Conservation (phyloP, 805 yeast genomes). For the Saturnispora gosingensis region DNA sequence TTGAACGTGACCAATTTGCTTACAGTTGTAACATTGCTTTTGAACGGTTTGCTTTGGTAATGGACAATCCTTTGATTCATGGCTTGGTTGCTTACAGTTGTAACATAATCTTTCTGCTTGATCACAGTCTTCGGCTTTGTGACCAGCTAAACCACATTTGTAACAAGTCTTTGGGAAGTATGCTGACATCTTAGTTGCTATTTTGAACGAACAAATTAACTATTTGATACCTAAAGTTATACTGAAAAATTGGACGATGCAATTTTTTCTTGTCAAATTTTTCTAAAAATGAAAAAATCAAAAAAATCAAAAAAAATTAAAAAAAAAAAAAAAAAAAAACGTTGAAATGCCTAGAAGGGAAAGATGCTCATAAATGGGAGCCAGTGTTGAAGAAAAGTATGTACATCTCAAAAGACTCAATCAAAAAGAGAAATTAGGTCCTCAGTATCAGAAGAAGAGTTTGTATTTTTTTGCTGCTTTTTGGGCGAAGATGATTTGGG, state of each 20-base stretch:
- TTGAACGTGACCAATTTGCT: conserved; percentile 82
- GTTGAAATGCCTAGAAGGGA: background rate
- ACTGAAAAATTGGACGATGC: background rate
- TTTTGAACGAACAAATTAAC: background rate
- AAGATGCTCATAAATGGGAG: background rate
- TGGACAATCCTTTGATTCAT: conserved; percentile 82
- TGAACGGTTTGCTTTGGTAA: conserved; percentile 76
- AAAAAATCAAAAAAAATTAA: background rate
- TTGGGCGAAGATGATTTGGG: background rate
- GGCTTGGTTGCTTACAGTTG: conserved; percentile 88
- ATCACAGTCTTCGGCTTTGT: conserved; percentile 79
- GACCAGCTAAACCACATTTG: conserved; percentile 90
- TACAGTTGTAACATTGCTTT: conserved; percentile 91
- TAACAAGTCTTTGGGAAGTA: conserved; percentile 61
- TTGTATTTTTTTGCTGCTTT: background rate
- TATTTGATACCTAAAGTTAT: background rate
- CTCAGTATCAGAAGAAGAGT: background rate
- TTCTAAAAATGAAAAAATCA: background rate
- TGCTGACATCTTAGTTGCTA: conserved; percentile 5
- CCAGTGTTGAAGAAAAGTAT: background rate
- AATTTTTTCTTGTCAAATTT: background rate
- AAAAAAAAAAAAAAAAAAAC: background rate
- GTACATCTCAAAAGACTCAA: background rate
- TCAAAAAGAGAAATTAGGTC: background rate
- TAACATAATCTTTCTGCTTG: conserved; percentile 82